Conservation (phyloP, 1,139 yeast species). For the Hyphopichia buzzinii region DNA sequence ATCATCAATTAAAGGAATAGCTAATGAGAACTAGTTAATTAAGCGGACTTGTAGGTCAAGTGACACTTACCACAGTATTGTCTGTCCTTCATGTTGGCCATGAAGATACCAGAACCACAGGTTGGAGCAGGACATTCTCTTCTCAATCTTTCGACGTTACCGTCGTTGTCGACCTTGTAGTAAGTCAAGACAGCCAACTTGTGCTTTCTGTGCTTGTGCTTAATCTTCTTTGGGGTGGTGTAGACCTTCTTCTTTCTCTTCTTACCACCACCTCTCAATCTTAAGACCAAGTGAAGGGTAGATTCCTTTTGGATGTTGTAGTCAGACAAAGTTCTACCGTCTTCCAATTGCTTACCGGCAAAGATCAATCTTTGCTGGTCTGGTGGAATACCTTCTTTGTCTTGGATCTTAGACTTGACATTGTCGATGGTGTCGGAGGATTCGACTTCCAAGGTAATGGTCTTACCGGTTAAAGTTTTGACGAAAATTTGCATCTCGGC, state of each 20-base stretch:
- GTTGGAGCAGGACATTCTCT: conserved; percentile 93
- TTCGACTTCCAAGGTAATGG: conserved; percentile 98
- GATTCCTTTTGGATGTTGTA: conserved; percentile 99
- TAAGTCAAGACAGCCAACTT: conserved; percentile 98
- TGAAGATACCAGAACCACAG: conserved; percentile 99
- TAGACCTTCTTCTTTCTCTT: conserved; percentile 99
- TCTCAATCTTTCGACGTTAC: conserved; percentile 98
- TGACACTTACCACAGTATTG: conserved; percentile 99
- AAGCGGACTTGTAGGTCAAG: conserved; percentile 75
- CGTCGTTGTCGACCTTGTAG: conserved; percentile 99
- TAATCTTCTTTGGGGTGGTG: conserved; percentile 99
- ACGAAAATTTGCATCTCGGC: conserved; percentile 96
- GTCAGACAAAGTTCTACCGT: conserved; percentile 98
- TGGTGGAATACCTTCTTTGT: conserved; percentile 99
- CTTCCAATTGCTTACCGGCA: conserved; percentile 99
- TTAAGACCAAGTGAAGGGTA: conserved; percentile 93
- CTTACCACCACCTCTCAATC: conserved; percentile 99
- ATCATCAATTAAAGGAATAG: not conserved
- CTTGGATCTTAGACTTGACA: conserved; percentile 99
- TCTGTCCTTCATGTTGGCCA: conserved; percentile 99
- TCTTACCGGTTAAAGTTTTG: conserved; percentile 98
- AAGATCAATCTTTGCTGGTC: conserved; percentile 99
- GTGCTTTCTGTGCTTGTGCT: conserved; percentile 99
- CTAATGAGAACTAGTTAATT: conserved; percentile 16
- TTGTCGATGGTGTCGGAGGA: conserved; percentile 99